A percentile compares a stretch with the other conserved stretches of the same genome.
Conservation (phyloP, 2,329 filamentous ascomycete species). For the Diaporthe humulicola region DNA sequence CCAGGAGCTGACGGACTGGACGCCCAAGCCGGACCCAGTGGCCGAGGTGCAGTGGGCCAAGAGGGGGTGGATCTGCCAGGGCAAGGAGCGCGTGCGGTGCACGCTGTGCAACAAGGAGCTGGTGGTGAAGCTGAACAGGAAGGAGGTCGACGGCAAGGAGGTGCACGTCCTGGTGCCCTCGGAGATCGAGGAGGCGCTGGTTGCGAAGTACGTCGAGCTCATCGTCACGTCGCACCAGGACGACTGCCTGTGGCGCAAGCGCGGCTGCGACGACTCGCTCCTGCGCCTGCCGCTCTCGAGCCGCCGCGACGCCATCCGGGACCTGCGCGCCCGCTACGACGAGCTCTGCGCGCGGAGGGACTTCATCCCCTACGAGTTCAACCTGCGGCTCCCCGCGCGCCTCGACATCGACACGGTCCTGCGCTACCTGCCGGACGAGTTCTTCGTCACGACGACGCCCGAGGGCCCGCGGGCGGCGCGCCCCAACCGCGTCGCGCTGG, state of each 20-base stretch:
- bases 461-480: conserved; percentile 35
- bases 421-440: conserved; percentile 64
- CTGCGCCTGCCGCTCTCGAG: conserved; percentile 75
- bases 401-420: conserved; percentile 66
- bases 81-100: conserved; percentile 87
- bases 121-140: conserved; percentile 80
- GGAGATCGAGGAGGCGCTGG: conserved; percentile 77
- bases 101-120: conserved; percentile 87
- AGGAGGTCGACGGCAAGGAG: conserved; percentile 68
- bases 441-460: no score
- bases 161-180: conserved; percentile 67
- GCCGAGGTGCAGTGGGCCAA: conserved; percentile 96
- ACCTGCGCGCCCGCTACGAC: conserved; percentile 74
- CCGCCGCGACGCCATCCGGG: conserved; percentile 68
- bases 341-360: conserved; percentile 68
- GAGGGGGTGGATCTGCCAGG: conserved; percentile 88
- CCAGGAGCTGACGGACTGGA: conserved; percentile 91
- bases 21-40: conserved; percentile 88
- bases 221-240: conserved; percentile 83
- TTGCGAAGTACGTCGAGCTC: conserved; percentile 80
- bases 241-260: conserved; percentile 87
- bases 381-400: conserved; percentile 67
- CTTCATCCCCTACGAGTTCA: conserved; percentile 73
- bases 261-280: conserved; percentile 83
- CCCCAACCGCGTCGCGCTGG: conserved; percentile 74